Conservation (phyloP, 495 filamentous ascomycete species). For the Daldinia grandis region DNA sequence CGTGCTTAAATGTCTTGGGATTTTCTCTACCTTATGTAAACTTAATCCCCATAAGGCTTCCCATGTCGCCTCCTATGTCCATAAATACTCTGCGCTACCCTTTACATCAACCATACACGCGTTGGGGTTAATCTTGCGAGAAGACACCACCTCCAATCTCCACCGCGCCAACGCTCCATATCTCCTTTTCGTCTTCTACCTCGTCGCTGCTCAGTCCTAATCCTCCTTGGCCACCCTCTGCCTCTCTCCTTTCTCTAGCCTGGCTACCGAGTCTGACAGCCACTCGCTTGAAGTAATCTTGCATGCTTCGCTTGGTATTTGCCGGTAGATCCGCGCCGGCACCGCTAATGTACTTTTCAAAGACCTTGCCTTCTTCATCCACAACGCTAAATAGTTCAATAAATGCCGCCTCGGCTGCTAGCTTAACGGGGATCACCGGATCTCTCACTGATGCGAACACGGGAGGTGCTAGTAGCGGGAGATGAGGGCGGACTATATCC, state of each 20-base stretch:
- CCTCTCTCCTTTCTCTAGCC: conserved; percentile 85
- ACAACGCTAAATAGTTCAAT: conserved; percentile 93
- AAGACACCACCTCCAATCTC: conserved; percentile 78
- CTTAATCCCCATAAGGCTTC: conserved; percentile 3
- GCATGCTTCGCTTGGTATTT: conserved; percentile 85
- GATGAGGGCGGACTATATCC: conserved; percentile 80
- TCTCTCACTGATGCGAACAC: conserved; percentile 93
- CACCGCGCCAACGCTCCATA: conserved; percentile 93
- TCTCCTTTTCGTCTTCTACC: conserved; percentile 89
- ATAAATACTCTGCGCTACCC: background rate
- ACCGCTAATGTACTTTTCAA: conserved; percentile 83
- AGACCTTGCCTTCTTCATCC: conserved; percentile 83
- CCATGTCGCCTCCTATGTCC: conserved; percentile 4
- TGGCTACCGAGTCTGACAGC: conserved; percentile 82
- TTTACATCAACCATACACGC: background rate
- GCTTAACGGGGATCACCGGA: conserved; percentile 92
- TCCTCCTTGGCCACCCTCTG: conserved; percentile 87
- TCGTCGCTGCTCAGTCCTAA: conserved; percentile 88
- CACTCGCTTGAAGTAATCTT: conserved; percentile 96
- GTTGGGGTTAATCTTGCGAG: conserved; percentile 42
- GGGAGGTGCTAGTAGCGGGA: conserved; percentile 77
- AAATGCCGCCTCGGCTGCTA: conserved; percentile 94
- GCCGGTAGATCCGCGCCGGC: conserved; percentile 62
- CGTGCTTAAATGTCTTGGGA: background rate
- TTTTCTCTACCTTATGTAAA: conserved; percentile 18